phyloP scores from a whole-genome alignment of 768 basidiomycete genomes.

The Pholiota microspora region DNA sequence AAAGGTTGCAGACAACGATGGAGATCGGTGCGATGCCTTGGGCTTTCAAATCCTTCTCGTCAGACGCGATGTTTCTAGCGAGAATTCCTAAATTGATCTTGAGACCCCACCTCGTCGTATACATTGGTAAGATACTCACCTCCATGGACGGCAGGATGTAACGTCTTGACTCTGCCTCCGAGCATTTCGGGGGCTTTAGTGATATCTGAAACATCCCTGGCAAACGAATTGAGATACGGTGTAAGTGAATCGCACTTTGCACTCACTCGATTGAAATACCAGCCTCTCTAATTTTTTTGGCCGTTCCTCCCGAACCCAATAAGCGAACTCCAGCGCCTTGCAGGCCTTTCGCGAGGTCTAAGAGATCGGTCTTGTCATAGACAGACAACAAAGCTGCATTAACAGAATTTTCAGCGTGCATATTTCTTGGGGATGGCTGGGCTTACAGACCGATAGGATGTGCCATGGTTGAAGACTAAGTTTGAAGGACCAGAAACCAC shows the following conservation, averaged over 20 bases:
- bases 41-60: conserved; percentile 78
- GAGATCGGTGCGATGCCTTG: conserved; percentile 91
- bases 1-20: conserved; percentile 98
- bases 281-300: conserved; percentile 94
- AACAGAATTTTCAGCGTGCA: neutral
- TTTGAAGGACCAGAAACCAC: neutral
- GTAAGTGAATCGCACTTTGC: neutral
- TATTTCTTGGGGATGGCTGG: neutral
- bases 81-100: conserved; percentile 69
- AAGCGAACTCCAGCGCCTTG: conserved; percentile 79
- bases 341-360: conserved; percentile 88
- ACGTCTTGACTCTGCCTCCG: conserved; percentile 95
- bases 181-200: conserved; percentile 99
- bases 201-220: conserved; percentile 94
- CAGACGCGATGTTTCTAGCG: conserved; percentile 87
- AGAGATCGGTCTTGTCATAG: conserved; percentile 90
- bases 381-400: conserved; percentile 83
- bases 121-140: conserved; percentile 43
- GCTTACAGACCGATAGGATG: conserved; percentile 26
- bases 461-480: conserved; percentile 20
- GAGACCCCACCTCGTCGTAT: neutral
- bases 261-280: conserved; percentile 88
- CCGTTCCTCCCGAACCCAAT: conserved; percentile 95
- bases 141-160: conserved; percentile 97
- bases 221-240: neutral